Base-by-base conservation (phyloP, 139 green algal genomes). In the Chlamydomonas schloesseri region DNA sequence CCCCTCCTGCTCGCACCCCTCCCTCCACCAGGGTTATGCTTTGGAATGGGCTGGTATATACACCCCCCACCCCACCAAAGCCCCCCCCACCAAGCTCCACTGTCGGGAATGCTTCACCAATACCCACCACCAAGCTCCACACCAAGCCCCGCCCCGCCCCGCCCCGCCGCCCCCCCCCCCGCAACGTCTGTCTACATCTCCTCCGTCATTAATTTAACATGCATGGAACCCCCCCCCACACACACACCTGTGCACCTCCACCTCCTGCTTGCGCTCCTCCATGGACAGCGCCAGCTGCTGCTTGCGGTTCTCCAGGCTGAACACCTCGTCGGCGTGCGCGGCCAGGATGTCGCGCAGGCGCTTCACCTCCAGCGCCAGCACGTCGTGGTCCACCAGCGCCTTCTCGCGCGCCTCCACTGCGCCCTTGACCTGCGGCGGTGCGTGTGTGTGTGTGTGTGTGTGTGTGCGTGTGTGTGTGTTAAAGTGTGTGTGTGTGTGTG, bases 361-460 rank as follows among this genome's bases (percentile, higher is more conserved):
- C 82, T 93, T 90, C 42, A 96, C 91, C 82, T 98, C 92, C 83
- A 98, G 92, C 75, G 93, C 91, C 77, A 96, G 77, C 77, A 98
- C 90, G 84, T 98, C 96, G 65, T 95, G 93, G 69, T 96, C 94
- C 85, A 98, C 95, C 88, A 98, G 92, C 73, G 87, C 83, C 67
- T 96, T 94, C 90, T 98, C 96, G 90, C 95, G 95, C 36, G 92
- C 87, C 50, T 93, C 89, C 37, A 92, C 70, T 0, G 87, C 81
- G 3, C 31, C 75, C 73, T 91, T 91, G 47, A 93, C 83, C 71
- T 82, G 57, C 21, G 71, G 81, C 88, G 50, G 67, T 31, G 67
- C 6, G n/a, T 15, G 67, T 23, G n/a, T 28, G 33, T 4, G 67
- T 4, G 18, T 73, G 31, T 31, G 31, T 8, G 31, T 26, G 67